phyloP scores from a whole-genome alignment of 495 filamentous ascomycete species.

The Penicillium longicatenatum region DNA sequence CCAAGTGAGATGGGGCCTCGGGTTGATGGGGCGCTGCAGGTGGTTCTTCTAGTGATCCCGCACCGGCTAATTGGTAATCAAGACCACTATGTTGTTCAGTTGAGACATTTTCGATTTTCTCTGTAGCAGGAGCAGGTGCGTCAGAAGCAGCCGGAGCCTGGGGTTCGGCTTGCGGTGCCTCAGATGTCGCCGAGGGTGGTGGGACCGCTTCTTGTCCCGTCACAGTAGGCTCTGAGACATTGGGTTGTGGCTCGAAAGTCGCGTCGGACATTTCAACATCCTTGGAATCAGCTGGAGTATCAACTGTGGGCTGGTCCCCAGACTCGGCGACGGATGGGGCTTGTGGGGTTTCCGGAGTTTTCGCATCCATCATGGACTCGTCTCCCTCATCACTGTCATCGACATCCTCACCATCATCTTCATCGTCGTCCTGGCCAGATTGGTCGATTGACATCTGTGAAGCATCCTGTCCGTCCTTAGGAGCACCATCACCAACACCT shows the following conservation, averaged over 20 bases:
- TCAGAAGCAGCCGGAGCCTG: constrained; percentile 7
- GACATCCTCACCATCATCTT: constrained; percentile 45
- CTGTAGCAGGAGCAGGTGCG: constrained; percentile 14
- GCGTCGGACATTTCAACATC: constrained; percentile 29
- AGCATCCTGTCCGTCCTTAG: constrained; percentile 39
- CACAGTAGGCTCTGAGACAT: constrained; percentile 21
- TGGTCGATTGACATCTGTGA: constrained; percentile 41
- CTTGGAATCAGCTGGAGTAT: constrained; percentile 24
- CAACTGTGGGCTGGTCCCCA: constrained; percentile 18
- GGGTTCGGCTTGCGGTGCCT: background rate
- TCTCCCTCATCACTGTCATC: constrained; percentile 61
- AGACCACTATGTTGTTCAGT: background rate
- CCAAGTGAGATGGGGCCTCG: background rate
- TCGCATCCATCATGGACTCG: constrained; percentile 56
- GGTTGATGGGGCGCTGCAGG: background rate
- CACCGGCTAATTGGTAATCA: background rate
- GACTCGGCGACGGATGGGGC: constrained; percentile 28
- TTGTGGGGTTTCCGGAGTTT: constrained; percentile 43
- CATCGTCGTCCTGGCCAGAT: constrained; percentile 45
- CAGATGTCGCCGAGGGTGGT: background rate
- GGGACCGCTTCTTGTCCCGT: background rate
- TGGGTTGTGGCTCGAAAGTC: constrained; percentile 28
- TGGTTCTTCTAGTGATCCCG: background rate
- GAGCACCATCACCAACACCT: constrained; percentile 15
- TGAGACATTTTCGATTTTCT: background rate